Evolutionary conservation across 1,284 basidiomycete genomes (phyloP), one percentile per base, ranked within the genome.

Genomic region (Gymnopus androsaceus): DNA sequence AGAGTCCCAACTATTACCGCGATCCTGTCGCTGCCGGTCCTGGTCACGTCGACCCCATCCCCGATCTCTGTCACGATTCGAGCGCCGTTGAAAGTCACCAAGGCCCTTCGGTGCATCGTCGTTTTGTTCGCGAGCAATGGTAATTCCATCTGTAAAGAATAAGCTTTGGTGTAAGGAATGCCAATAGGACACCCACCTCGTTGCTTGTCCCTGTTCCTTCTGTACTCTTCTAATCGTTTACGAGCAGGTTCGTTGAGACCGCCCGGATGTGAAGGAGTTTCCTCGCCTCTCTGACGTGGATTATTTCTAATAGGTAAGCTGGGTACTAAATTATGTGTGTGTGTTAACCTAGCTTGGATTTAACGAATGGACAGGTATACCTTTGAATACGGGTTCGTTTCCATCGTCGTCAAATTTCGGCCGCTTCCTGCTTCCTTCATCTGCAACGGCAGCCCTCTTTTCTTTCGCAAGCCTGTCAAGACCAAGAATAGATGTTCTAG

Each of bases 221-320:
- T 80, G 64, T 90, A 74, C 58, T 94, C 94, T 54, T 95, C 93
- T 28, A 97, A 71, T 58, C 82, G 75, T 62, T 81, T 78, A 25
- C 86, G 78, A 8, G 88, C 93, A 1, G 76, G 73, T 25, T 93
- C 88, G 0, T 90, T 90, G 28, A 98, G 74, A 11, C 95, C 95
- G 46, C 92, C 89, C 1, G 92, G 88, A 68, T 95, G 92, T n/a
- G 94, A 95, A 0, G 95, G 95, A 0, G 95, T 98, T 63, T 96
- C 94, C 62, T 91, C 90, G 0, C 87, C 90, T 62, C 89, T 76
- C 58, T 91, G 85, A 11, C 95, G 83, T 2, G 80, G 70, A 63
- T 88, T 83, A 36, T 75, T 75, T 42, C 85, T 80, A 15, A 79
- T 75, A 55, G 90, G 90, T 9, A 95, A 66, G 28, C 70, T 79